phyloP scores from a whole-genome alignment of 352 stramenopile species.

The Pythium chondricola region DNA sequence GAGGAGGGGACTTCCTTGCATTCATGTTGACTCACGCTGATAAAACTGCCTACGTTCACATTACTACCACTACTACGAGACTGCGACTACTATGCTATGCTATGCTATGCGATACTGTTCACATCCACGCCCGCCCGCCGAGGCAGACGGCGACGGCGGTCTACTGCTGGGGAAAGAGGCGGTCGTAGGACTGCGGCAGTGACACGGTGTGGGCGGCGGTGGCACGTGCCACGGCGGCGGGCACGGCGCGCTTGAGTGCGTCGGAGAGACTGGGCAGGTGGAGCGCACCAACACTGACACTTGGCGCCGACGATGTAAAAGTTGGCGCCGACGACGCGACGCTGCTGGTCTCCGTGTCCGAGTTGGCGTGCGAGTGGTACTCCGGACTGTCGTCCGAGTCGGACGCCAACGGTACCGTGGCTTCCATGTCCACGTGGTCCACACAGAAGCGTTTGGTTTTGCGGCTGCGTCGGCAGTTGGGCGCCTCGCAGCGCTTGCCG shows the following conservation, averaged over 20 bases:
- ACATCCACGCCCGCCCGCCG: no score
- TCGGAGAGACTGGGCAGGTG: slow-evolving; percentile 20
- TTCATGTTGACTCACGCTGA: no score
- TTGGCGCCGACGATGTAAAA: background rate
- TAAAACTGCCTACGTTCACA: no score
- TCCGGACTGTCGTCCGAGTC: slow-evolving; percentile 55
- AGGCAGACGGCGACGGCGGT: no score
- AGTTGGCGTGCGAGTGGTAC: slow-evolving; percentile 20
- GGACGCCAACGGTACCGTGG: slow-evolving; percentile 23
- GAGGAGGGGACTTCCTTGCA: no score
- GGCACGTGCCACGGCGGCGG: slow-evolving; percentile 7
- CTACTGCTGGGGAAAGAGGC: slow-evolving; percentile 19
- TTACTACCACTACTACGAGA: no score
- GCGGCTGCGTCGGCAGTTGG: slow-evolving; percentile 56
- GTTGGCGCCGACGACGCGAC: slow-evolving; percentile 5
- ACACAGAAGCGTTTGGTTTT: slow-evolving; percentile 78
- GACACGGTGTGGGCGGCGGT: slow-evolving; percentile 8
- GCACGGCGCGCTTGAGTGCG: slow-evolving; percentile 16
- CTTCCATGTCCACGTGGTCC: slow-evolving; percentile 66
- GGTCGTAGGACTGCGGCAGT: slow-evolving; percentile 19
- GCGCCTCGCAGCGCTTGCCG: slow-evolving; percentile 62
- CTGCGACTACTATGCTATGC: no score
- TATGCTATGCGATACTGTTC: no score
- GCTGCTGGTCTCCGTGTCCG: slow-evolving; percentile 24
- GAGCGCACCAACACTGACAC: slow-evolving; percentile 1